Evolutionary conservation across 75 land plant genomes (phyloP), one percentile per base, ranked within the genome.

Genomic region (Cryptomeria japonica): DNA sequence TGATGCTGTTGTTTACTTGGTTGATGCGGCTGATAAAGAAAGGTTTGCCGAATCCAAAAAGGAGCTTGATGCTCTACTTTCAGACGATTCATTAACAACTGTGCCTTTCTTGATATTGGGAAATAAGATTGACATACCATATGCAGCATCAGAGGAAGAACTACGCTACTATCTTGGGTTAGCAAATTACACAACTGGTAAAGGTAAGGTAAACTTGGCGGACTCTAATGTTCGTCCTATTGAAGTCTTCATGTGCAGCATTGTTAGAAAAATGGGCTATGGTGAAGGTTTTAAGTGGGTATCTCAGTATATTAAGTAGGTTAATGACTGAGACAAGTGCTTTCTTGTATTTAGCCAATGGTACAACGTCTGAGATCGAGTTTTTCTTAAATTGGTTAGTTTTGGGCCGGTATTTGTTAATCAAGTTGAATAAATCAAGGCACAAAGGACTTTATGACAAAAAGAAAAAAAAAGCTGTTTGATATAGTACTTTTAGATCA

Each of bases 171-270:
- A 93, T 72, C 86, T 95, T 28, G 96, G 96, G 11, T 87, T 95
- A 80, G 84, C 87, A 87, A 95, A 92, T 77, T 95, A 95, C 89
- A 95, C 97, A 39, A 95, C 96, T 16, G 97, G 97, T 73, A 95
- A 95, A 89, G 97, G 96, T 1, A 95, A 93, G 76, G 97, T 93
- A 13, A 92, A 91, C 86, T 87, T 95, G 49, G 90, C 31, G 8
- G 93, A 94, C 61, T 91, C 94, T 28, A 92, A 93, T 77, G 92
- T 95, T 47, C 90, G 96, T 11, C 93, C 97, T 14, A 94, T 95
- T 55, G 97, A 95, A 87, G 92, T 95, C 47, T 95, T 95, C 93
- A 95, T 95, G 97, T 95, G 97, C 88, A 95, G 95, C 87, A 92
- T 95, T 87, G 97, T 95, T 31, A 88, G 97, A 51, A 95, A 95